Evolutionary conservation across 352 stramenopile species (phyloP).

Genomic region (Pythium guiyangense): DNA sequence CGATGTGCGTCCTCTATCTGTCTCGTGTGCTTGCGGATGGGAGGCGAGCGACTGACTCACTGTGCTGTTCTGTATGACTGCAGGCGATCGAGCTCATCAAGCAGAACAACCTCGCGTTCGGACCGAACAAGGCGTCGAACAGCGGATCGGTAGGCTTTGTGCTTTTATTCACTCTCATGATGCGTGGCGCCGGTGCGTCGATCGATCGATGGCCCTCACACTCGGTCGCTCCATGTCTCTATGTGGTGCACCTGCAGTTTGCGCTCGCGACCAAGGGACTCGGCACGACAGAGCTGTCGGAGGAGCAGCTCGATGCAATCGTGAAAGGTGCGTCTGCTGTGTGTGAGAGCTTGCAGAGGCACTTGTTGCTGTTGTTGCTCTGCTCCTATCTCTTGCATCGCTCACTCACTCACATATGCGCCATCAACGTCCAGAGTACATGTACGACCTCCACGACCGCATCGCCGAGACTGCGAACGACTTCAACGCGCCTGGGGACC

Average conservation of each 20-base stretch:
- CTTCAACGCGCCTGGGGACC: conserved; percentile 73
- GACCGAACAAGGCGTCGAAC: conserved; percentile 85
- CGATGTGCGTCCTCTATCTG: conserved; percentile 24
- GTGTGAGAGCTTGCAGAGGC: too few relatives aligned
- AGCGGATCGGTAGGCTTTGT: conserved; percentile 44
- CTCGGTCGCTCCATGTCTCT: neutral
- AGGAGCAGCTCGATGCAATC: conserved; percentile 62
- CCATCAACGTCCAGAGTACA: conserved; percentile 56
- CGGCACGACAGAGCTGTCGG: conserved; percentile 44
- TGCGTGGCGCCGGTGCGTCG: neutral
- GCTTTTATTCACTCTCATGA: neutral
- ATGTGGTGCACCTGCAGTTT: conserved; percentile 21
- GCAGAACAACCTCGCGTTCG: conserved; percentile 78
- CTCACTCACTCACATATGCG: neutral
- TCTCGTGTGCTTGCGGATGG: neutral
- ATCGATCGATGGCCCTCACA: neutral
- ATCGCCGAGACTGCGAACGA: conserved; percentile 66
- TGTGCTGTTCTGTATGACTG: neutral
- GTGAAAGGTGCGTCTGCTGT: conserved; percentile 51
- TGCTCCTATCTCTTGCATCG: neutral
- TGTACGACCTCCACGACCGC: conserved; percentile 66
- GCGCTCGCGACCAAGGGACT: conserved; percentile 63
- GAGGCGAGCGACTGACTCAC: neutral
- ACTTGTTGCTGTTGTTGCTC: too few relatives aligned
- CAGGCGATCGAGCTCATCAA: conserved; percentile 77